Evolutionary conservation across 306 rosid genomes (phyloP).

Genomic region (Malus sieversii): DNA sequence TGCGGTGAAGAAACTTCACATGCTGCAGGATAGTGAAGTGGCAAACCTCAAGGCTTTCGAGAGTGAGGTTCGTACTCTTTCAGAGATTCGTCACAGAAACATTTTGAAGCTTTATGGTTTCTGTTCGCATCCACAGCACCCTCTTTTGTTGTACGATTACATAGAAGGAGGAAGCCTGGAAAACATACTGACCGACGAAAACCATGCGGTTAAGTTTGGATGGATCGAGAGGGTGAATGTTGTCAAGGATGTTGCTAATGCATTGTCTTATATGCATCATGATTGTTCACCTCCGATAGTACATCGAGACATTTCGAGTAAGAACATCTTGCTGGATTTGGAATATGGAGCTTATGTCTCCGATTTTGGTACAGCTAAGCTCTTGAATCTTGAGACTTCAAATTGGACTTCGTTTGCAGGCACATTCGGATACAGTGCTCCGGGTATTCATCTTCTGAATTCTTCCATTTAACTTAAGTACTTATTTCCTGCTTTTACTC

Average conservation of each 20-base stretch:
- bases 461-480: neutral
- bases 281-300: conserved; percentile 17
- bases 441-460: neutral
- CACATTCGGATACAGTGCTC: conserved; percentile 22
- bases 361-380: conserved; percentile 10
- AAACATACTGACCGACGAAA: neutral
- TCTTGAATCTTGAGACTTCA: neutral
- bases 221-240: conserved; percentile 12
- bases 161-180: conserved; percentile 12
- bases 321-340: conserved; percentile 13
- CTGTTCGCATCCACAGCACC: conserved; percentile 5
- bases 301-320: conserved; percentile 21
- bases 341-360: neutral
- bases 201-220: neutral
- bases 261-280: conserved; percentile 5
- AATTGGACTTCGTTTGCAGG: conserved; percentile 9
- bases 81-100: conserved; percentile 9
- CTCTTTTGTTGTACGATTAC: conserved; percentile 9
- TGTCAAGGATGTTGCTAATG: conserved; percentile 9
- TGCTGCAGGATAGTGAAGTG: neutral
- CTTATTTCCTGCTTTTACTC: neutral
- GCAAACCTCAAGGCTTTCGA: conserved; percentile 1
- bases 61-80: conserved; percentile 9
- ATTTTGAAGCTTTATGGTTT: conserved; percentile 15
- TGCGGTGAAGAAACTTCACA: conserved; percentile 18